phyloP scores from a whole-genome alignment of 495 filamentous ascomycete genomes.

The Penicillium diatomitis region DNA sequence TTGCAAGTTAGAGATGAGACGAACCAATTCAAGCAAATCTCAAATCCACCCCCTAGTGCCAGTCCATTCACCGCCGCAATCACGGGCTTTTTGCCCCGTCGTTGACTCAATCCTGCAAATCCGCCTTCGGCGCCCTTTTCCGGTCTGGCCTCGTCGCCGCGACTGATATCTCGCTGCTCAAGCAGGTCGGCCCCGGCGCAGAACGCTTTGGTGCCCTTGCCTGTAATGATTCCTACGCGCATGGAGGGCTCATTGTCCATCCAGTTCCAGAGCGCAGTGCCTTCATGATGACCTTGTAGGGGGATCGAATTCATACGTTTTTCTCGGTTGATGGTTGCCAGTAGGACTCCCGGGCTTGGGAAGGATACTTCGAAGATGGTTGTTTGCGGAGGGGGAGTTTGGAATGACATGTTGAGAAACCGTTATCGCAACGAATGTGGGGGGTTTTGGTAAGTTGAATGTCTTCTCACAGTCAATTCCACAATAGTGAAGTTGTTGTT shows the following conservation, averaged over 20 bases:
- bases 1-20: neutral
- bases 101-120: slow-evolving; percentile 22
- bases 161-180: slow-evolving; percentile 10
- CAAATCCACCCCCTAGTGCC: slow-evolving; percentile 62
- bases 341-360: neutral
- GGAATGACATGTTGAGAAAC: neutral
- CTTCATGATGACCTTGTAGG: neutral
- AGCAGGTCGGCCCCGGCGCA: slow-evolving; percentile 42
- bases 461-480: too few species aligned
- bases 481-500: neutral
- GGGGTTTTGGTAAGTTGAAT: too few species aligned
- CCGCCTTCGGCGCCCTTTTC: slow-evolving; percentile 6
- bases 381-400: neutral
- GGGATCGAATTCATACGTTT: neutral
- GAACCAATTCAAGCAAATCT: slow-evolving; percentile 53
- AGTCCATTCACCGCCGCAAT: slow-evolving; percentile 64
- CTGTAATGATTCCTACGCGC: slow-evolving; percentile 11
- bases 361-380: neutral
- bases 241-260: neutral
- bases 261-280: neutral
- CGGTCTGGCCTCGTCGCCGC: neutral
- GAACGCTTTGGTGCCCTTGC: slow-evolving; percentile 40
- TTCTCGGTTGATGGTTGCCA: neutral
- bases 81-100: slow-evolving; percentile 42
- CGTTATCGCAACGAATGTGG: neutral